Evolutionary conservation across 1,139 yeast species (phyloP), one percentile per base, ranked within the genome.

Genomic region (Lodderomyces parapsilosis): DNA sequence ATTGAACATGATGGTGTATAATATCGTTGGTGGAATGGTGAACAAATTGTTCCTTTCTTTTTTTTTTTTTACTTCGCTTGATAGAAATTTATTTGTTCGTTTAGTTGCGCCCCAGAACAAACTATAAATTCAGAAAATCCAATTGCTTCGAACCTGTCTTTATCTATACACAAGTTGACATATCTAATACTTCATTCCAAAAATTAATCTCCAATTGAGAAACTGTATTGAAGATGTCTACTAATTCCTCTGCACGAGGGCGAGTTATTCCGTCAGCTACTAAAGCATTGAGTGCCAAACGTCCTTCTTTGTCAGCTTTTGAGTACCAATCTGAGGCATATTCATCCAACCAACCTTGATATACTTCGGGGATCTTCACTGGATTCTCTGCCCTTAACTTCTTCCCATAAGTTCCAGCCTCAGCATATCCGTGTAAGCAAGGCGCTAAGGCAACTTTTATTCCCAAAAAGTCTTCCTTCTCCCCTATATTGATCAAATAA

Each of bases 371-470:
- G 4, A 19, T 30, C 20, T 24, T 11, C 4, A 33, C 36, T 9
- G 25, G 25, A 17, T 19, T 33, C 13, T 33, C 36, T 6, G 24
- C 15, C 28, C 62, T 46, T 1, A 56, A 40, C 4, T 44, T 25
- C 11, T 46, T 44, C 1, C 68, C 76, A 44, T 52, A 59, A 0
- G 42, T 39, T 0, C 68, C 76, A 0, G 86, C 83, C 44, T 78
- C 76, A 31, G 76, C 76, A 58, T 85, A 86, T 1, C 96, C 96
- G 57, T 83, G 77, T 36, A 86, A 64, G 60, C 96, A 87, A 0
- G 96, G 95, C 2, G 90, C 77, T 41, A 86, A 62, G 0, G 94
- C 87, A 6, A 82, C 75, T 47, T 80, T 78, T 40, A 84, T 73
- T 19, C 83, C 86, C 31, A 83, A 60, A 75, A 82, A 85, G 56